Percentiles rank a stretch among this genome's conserved stretches.
Evolutionary conservation across 148 eudicot genomes (phyloP).

Genomic region (Camellia granthamiana): DNA sequence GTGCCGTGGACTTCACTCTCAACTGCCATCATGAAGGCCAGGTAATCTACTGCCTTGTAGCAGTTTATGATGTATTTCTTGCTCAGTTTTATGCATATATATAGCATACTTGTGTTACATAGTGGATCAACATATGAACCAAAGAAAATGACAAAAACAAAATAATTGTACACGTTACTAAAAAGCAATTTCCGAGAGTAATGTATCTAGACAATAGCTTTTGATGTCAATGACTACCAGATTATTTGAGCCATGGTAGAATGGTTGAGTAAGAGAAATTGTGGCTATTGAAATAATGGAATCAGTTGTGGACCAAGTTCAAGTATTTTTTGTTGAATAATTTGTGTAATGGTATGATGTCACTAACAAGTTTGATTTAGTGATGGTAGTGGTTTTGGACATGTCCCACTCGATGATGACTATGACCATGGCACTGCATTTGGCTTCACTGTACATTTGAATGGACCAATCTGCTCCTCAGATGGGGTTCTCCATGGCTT

Average conservation of each 20-base stretch:
- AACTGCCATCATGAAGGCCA: conserved; percentile 10
- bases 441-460: neutral
- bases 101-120: neutral
- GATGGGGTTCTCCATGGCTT: no score
- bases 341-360: neutral
- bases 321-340: neutral
- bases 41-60: neutral
- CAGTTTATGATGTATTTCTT: neutral
- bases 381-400: neutral
- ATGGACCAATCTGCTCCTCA: no score
- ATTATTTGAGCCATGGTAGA: neutral
- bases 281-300: neutral
- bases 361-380: neutral
- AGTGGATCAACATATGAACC: neutral
- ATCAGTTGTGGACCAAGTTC: neutral
- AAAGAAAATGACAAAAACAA: neutral
- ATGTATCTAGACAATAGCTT: neutral
- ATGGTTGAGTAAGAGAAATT: neutral
- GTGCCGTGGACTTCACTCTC: neutral
- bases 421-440: neutral
- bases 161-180: neutral
- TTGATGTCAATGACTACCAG: neutral
- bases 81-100: no score
- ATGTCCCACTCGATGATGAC: neutral
- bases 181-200: no score